These are phyloP conservation scores for Mortierella antarctica DNA, from an alignment of 192 early-diverging fungal species.

Conservation along the genomic window DNA sequence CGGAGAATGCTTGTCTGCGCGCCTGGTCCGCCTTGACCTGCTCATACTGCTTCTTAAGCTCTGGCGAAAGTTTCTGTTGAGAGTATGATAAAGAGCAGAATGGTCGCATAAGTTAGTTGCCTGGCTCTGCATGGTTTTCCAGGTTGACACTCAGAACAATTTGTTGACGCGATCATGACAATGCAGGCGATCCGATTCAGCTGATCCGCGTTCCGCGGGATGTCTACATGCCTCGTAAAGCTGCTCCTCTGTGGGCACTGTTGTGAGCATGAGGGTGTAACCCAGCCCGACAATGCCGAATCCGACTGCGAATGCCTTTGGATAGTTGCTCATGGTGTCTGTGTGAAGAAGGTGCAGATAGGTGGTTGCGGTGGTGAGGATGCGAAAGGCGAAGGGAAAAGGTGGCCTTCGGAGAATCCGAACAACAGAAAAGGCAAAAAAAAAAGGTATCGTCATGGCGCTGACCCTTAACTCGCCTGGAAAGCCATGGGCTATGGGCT, in stretches of 20 bases:
- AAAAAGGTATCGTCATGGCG: neutral
- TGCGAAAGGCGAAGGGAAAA: neutral
- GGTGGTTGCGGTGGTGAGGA: neutral
- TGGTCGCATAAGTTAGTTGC: too few relatives aligned
- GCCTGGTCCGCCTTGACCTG: slow-evolving; percentile 45
- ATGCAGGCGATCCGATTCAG: neutral
- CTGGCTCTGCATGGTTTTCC: too few relatives aligned
- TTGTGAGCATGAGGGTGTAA: slow-evolving; percentile 60
- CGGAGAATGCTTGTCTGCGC: slow-evolving; percentile 37
- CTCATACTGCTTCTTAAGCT: slow-evolving; percentile 49
- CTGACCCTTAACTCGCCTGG: neutral
- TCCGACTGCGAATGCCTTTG: slow-evolving; percentile 57
- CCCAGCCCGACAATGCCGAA: slow-evolving; percentile 58
- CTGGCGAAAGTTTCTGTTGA: slow-evolving; percentile 40
- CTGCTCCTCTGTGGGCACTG: slow-evolving; percentile 60
- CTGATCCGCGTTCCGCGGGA: too few relatives aligned
- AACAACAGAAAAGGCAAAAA: neutral
- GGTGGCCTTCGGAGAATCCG: neutral
- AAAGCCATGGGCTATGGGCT: too few relatives aligned
- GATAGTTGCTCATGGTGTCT: slow-evolving; percentile 53
- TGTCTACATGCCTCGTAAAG: slow-evolving; percentile 40
- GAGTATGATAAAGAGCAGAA: neutral
- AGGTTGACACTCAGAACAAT: neutral
- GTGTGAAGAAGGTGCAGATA: neutral
- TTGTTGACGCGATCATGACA: neutral